phyloP scores from a whole-genome alignment of 2,329 filamentous ascomycete species.

The Fusarium sp. region DNA sequence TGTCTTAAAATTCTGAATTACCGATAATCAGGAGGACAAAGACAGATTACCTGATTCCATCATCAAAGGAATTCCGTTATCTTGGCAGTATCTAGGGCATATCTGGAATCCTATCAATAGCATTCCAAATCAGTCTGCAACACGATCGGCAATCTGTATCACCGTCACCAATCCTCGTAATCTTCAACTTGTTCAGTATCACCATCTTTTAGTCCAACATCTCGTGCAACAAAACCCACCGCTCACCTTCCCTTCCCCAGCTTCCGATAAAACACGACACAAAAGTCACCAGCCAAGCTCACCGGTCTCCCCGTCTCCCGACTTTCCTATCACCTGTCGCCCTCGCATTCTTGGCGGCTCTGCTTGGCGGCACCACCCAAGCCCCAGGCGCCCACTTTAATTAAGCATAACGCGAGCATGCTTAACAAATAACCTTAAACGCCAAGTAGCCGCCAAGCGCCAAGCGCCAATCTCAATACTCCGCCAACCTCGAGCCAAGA shows the following conservation, averaged over 20 bases:
- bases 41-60: not conserved
- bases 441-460: conserved; percentile 35
- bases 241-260: not conserved
- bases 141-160: not conserved
- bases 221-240: not conserved
- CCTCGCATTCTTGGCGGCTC: not conserved
- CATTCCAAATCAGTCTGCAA: not conserved
- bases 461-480: conserved; percentile 27
- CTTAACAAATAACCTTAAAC: conserved; percentile 25
- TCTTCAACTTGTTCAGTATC: not conserved
- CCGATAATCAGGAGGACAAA: not conserved
- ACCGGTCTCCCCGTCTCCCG: not conserved
- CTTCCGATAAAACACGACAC: not conserved
- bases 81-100: not conserved
- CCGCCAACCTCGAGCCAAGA: conserved; percentile 11
- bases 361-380: conserved; percentile 8
- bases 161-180: not conserved
- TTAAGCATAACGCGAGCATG: conserved; percentile 22
- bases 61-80: not conserved
- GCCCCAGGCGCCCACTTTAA: not conserved
- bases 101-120: not conserved
- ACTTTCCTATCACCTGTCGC: not conserved
- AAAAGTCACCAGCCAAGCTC: not conserved
- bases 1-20: not conserved
- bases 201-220: not conserved